Percentiles rank a stretch among this genome's conserved stretches.
Evolutionary conservation across 73 alveolate species (phyloP).

Genomic region (Uronychia binucleata): DNA sequence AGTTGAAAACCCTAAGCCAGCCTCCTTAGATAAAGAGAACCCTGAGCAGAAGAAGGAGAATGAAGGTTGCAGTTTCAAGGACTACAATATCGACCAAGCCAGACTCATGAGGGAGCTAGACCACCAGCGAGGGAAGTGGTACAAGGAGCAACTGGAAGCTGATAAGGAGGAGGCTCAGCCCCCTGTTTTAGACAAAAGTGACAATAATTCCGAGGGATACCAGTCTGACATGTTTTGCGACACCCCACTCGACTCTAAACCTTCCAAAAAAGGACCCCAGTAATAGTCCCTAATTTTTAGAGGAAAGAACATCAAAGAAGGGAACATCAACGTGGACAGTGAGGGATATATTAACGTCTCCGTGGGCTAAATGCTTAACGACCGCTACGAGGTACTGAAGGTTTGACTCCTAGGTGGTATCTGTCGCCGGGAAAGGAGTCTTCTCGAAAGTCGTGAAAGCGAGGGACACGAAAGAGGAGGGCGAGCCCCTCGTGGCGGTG

Average conservation of each 20-base stretch:
- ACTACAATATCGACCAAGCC: constrained; percentile 6
- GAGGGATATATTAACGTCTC: constrained; percentile 66
- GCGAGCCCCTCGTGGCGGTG: constrained; percentile 57
- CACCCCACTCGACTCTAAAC: constrained; percentile 28
- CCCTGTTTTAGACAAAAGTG: neutral
- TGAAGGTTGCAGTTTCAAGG: constrained; percentile 12
- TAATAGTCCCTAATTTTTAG: constrained; percentile 20
- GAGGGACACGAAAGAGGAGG: constrained; percentile 14
- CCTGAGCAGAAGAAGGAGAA: neutral
- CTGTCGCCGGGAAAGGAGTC: constrained; percentile 77
- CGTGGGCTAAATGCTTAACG: constrained; percentile 70
- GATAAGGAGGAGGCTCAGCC: neutral
- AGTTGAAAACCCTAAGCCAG: neutral
- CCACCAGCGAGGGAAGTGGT: constrained; percentile 33
- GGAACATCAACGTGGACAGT: constrained; percentile 36
- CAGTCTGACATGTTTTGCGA: constrained; percentile 30
- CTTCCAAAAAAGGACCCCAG: constrained; percentile 10
- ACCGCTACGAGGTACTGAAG: neutral
- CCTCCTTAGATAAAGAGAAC: constrained; percentile 5
- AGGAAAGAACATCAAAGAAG: constrained; percentile 30
- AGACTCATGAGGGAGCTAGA: constrained; percentile 23
- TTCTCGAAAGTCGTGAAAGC: constrained; percentile 76
- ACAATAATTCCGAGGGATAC: constrained; percentile 16
- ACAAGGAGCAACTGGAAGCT: neutral
- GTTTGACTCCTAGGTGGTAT: constrained; percentile 10